Base-by-base conservation (phyloP, 371 early-diverging fungal species). In the Haplosporangium sp. region DNA sequence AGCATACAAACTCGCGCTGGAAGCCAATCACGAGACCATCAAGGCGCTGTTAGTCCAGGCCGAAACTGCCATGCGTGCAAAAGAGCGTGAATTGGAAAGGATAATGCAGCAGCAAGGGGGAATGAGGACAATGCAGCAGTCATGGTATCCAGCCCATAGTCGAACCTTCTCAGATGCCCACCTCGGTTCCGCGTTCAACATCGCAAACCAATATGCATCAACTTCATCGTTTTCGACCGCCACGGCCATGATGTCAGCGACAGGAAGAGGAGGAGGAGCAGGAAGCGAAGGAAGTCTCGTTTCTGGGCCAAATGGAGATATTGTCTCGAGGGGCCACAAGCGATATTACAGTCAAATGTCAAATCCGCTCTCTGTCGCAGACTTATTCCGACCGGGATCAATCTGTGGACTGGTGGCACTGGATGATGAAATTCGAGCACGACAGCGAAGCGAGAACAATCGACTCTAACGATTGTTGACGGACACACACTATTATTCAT, bases 281-380 rank as follows among this genome's bases (percentile, higher is more conserved):
- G 63, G 66, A 1, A 21, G 55, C 46, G 29, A 29, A 29, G 29
- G 29, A 29, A 29, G 29, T 4, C 29, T 29, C 29, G 29, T 29
- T 29, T 29, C 29, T 29, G 29, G 29, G 4, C 29, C 29, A 29
- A 29, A 29, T 29, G 29, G 29, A 29, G 29, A 29, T 29, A 29
- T 29, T 29, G 5, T 73, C 41, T 52, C 64, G 10, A 60, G 80
- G 40, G 73, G 80, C 2, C 73, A 79, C 18, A 79, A 79, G 55
- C 61, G 80, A 62, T 68, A 57, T 40, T 79, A 73, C 21, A 79
- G 80, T 23, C 80, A 79, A 43, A 79, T 79, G 20, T 72, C 80
- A 20, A 79, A 53, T n/a, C 67, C 71, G 9, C 58, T 79, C 23
- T 67, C 80, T 5, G 64, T 69, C 21, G 73, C 73, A 2, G 80